Conservation (phyloP, 306 rosid genomes). For the Spatholobus suberectus region DNA sequence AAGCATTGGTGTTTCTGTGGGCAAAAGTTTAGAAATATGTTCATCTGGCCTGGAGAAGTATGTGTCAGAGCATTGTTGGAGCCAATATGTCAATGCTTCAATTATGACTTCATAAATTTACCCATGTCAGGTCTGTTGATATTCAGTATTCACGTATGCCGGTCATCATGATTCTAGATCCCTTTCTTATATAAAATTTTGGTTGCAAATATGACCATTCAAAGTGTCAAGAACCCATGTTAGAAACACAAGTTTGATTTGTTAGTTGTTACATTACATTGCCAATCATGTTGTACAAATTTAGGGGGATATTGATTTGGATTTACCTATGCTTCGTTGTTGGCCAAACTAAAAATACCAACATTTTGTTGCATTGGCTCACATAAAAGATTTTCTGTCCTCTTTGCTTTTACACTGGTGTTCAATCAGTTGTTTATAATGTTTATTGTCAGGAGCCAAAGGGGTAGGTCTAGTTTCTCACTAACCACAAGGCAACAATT, state of each 20-base stretch:
- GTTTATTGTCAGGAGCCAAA: constrained; percentile 10
- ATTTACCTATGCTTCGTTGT: neutral
- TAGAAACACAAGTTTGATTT: neutral
- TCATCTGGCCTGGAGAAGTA: neutral
- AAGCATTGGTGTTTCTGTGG: neutral
- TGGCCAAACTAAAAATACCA: constrained; percentile 6
- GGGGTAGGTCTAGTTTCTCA: constrained; percentile 17
- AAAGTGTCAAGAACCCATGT: neutral
- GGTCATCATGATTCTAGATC: constrained; percentile 22
- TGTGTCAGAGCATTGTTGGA: neutral
- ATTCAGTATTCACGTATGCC: neutral
- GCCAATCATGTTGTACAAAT: neutral
- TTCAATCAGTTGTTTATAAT: constrained; percentile 31
- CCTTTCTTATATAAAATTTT: neutral
- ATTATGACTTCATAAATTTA: constrained; percentile 7
- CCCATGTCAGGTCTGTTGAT: neutral
- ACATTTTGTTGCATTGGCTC: neutral
- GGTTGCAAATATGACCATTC: constrained; percentile 26
- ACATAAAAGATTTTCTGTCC: neutral
- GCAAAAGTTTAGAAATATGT: constrained; percentile 13
- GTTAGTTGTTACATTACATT: neutral
- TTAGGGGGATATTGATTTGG: constrained; percentile 18
- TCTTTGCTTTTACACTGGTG: neutral
- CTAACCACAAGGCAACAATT: neutral
- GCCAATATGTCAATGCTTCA: constrained; percentile 2